Conservation (phyloP, 2,329 filamentous ascomycete species). For the Aotearoamyces nothofagi region DNA sequence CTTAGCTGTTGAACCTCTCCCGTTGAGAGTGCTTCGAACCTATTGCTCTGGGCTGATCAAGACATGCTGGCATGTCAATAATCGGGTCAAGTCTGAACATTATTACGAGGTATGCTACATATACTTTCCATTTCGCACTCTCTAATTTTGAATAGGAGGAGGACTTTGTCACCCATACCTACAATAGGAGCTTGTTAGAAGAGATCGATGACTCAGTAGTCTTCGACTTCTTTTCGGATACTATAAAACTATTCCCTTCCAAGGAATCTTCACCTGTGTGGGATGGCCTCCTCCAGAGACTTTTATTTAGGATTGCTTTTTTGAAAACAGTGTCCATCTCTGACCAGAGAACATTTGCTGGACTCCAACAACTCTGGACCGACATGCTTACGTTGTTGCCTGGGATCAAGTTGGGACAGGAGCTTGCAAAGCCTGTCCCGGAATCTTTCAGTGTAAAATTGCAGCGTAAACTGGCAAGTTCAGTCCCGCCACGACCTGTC, state of each 20-base stretch:
- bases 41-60: slow-evolving; percentile 82
- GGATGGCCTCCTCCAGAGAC: slow-evolving; percentile 45
- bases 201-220: slow-evolving; percentile 33
- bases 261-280: slow-evolving; percentile 19
- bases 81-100: slow-evolving; percentile 65
- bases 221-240: slow-evolving; percentile 17
- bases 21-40: slow-evolving; percentile 54
- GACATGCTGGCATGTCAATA: slow-evolving; percentile 64
- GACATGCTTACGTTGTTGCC: slow-evolving; percentile 29
- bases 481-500: slow-evolving; percentile 82
- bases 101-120: slow-evolving; percentile 61
- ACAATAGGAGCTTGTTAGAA: slow-evolving; percentile 63
- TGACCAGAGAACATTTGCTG: slow-evolving; percentile 29
- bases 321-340: slow-evolving; percentile 34
- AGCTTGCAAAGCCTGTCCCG: slow-evolving; percentile 47
- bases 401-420: slow-evolving; percentile 41
- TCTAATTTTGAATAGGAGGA: slow-evolving; percentile 51
- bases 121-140: not conserved
- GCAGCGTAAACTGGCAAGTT: slow-evolving; percentile 83
- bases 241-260: slow-evolving; percentile 13
- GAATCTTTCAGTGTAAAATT: slow-evolving; percentile 83
- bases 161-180: slow-evolving; percentile 89
- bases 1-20: slow-evolving; percentile 31
- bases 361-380: slow-evolving; percentile 26
- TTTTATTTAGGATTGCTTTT: slow-evolving; percentile 52